Conservation (phyloP, 306 rosid genomes). For the Dalbergia cultrata region DNA sequence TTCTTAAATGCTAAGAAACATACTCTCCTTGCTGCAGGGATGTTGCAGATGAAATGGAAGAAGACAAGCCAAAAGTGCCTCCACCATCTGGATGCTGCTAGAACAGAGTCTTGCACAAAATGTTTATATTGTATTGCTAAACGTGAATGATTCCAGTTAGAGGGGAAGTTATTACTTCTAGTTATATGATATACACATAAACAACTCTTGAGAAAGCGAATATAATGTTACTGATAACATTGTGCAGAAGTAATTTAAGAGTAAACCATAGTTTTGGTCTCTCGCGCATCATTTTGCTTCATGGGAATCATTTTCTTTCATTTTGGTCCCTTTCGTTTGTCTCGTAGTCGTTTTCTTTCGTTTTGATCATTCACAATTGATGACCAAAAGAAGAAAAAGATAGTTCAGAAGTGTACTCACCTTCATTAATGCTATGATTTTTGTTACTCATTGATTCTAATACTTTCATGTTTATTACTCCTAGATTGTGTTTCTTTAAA, state of each 20-base stretch:
- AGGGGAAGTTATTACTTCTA: conserved; percentile 19
- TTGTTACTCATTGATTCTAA: background rate
- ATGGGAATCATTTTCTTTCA: background rate
- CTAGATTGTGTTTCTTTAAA: background rate
- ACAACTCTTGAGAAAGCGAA: conserved; percentile 18
- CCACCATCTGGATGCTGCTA: conserved; percentile 45
- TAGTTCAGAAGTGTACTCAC: background rate
- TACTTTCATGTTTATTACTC: background rate
- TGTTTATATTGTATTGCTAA: conserved; percentile 25
- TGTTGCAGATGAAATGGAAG: conserved; percentile 66
- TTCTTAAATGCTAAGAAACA: conserved; percentile 34
- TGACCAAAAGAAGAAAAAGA: no score
- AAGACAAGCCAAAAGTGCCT: conserved; percentile 56
- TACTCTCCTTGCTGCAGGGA: conserved; percentile 52
- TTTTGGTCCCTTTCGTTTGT: background rate
- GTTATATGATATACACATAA: conserved; percentile 1
- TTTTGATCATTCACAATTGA: conserved; percentile 9
- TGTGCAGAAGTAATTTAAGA: conserved; percentile 27
- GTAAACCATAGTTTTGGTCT: conserved; percentile 8
- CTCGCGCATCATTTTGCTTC: background rate
- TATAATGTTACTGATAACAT: conserved; percentile 18
- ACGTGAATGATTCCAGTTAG: background rate
- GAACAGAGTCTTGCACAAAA: conserved; percentile 35
- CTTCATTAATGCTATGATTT: background rate
- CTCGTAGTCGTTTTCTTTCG: background rate